Evolutionary conservation across 805 yeast species (phyloP).

Genomic region (Suhomyces emberorum): DNA sequence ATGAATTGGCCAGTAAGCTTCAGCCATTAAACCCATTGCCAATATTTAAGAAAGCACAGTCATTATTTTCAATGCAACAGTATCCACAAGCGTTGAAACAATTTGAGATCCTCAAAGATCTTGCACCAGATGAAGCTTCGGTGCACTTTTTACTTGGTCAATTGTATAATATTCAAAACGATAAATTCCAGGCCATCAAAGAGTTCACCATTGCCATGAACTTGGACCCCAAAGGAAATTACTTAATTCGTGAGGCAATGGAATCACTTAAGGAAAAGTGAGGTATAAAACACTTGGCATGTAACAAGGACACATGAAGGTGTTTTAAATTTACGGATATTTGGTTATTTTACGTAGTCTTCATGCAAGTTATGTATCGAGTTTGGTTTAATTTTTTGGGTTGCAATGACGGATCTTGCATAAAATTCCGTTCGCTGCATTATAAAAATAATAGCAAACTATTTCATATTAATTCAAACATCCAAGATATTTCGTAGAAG

Average conservation of each 20-base stretch:
- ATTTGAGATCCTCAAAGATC: slow-evolving; percentile 65
- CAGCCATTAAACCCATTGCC: slow-evolving; percentile 88
- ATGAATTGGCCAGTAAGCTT: slow-evolving; percentile 74
- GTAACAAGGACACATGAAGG: not conserved
- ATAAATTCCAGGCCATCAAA: slow-evolving; percentile 73
- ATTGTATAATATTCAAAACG: slow-evolving; percentile 70
- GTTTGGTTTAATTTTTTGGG: too few relatives aligned
- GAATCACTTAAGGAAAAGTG: slow-evolving; percentile 44
- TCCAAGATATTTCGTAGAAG: too few relatives aligned
- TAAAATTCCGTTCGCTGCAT: too few relatives aligned
- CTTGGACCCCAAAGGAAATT: slow-evolving; percentile 89
- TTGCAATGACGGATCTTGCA: too few relatives aligned
- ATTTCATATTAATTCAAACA: too few relatives aligned
- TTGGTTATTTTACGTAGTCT: too few relatives aligned
- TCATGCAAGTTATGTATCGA: too few relatives aligned
- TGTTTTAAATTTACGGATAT: too few relatives aligned
- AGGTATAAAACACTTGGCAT: too few relatives aligned
- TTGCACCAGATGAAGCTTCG: slow-evolving; percentile 93
- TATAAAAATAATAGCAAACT: too few relatives aligned
- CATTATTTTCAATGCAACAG: slow-evolving; percentile 66
- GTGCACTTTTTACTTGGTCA: slow-evolving; percentile 90
- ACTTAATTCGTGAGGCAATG: slow-evolving; percentile 79
- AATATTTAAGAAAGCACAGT: slow-evolving; percentile 82
- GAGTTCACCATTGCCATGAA: slow-evolving; percentile 87
- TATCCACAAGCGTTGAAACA: slow-evolving; percentile 70